A percentile compares a stretch with the other conserved stretches of the same genome.
Evolutionary conservation across 1,284 basidiomycete species (phyloP).

Genomic region (Apiotrichum mycotoxinovorans): DNA sequence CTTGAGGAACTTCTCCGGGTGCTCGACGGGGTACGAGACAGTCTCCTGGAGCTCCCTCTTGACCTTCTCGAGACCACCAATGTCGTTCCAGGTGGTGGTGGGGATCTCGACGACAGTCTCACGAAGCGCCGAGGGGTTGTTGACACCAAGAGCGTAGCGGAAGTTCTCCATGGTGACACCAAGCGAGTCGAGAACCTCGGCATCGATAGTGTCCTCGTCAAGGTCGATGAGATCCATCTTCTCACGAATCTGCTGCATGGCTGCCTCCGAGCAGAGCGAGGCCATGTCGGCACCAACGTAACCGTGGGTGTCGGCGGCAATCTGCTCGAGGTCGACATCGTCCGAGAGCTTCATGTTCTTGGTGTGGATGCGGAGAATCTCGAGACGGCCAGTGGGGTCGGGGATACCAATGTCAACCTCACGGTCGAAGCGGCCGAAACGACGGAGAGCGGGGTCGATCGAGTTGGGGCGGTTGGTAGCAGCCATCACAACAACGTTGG

Average conservation of each 20-base stretch:
- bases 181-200: constrained; percentile 91
- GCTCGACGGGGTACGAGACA: constrained; percentile 98
- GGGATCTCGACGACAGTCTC: constrained; percentile 96
- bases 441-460: constrained; percentile 95
- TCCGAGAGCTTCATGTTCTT: constrained; percentile 99
- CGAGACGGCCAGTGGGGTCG: constrained; percentile 95
- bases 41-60: constrained; percentile 99
- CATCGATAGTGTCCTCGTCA: constrained; percentile 92
- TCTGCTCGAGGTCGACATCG: constrained; percentile 97
- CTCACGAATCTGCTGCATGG: constrained; percentile 98
- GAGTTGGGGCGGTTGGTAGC: constrained; percentile 97
- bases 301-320: constrained; percentile 97
- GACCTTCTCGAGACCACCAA: constrained; percentile 99
- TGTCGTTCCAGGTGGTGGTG: constrained; percentile 96
- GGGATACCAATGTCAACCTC: constrained; percentile 99
- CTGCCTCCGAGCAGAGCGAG: constrained; percentile 91
- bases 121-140: constrained; percentile 93
- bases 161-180: constrained; percentile 99
- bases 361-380: constrained; percentile 97
- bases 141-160: constrained; percentile 89
- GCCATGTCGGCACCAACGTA: constrained; percentile 98
- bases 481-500: constrained; percentile 99
- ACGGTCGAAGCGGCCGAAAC: constrained; percentile 98
- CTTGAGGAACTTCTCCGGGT: constrained; percentile 99
- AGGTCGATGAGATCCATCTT: constrained; percentile 96